Evolutionary conservation across 495 filamentous ascomycete species (phyloP).

Genomic region (Amorphotheca resinae): DNA sequence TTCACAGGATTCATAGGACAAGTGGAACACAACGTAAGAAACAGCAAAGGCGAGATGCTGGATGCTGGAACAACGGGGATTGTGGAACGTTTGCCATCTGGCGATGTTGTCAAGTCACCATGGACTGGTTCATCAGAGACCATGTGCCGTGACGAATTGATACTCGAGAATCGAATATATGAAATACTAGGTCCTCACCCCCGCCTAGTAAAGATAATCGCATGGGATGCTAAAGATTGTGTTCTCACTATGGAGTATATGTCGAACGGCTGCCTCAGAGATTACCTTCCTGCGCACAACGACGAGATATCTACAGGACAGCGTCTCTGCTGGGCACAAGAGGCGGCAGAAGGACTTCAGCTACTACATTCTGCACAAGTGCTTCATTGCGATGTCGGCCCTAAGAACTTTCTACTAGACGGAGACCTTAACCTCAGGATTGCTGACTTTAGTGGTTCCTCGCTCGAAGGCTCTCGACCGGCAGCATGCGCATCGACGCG

Average conservation of each 20-base stretch:
- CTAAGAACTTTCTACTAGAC: conserved; percentile 22
- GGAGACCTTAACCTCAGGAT: conserved; percentile 18
- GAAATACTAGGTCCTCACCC: conserved; percentile 3
- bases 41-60: background rate
- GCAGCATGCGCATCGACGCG: background rate
- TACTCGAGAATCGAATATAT: conserved; percentile 4
- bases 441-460: conserved; percentile 23
- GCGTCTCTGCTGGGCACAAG: conserved; percentile 17
- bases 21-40: no score
- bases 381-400: conserved; percentile 21
- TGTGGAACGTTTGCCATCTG: conserved; percentile 7
- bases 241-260: conserved; percentile 18
- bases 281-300: conserved; percentile 16
- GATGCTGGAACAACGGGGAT: background rate
- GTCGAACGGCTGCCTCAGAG: conserved; percentile 20
- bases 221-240: background rate
- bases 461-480: conserved; percentile 2
- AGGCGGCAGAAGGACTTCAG: conserved; percentile 19
- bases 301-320: conserved; percentile 11
- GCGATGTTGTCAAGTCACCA: conserved; percentile 5
- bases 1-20: no score
- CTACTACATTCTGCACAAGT: conserved; percentile 20
- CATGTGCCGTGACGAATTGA: background rate
- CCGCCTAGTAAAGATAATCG: conserved; percentile 3
- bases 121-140: background rate